Percentiles rank a stretch among this genome's conserved stretches.
These are phyloP conservation scores for Blattamonas nauphoetae DNA, from an alignment of 78 protist species.

Conservation along the genomic window DNA sequence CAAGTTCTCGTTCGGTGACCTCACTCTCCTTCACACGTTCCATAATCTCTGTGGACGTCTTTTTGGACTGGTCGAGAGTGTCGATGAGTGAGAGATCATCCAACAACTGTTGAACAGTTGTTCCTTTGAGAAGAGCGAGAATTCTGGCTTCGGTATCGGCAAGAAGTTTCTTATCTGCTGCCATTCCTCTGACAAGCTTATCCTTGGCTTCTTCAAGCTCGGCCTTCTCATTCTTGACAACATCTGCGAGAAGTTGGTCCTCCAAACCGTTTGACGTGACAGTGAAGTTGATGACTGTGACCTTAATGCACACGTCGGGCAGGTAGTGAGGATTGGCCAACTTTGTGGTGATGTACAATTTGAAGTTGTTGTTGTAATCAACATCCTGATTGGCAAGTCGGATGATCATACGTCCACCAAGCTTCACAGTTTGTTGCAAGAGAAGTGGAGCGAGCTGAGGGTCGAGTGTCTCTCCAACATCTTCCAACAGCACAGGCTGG, in stretches of 20 bases:
- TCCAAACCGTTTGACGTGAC: constrained; percentile 52
- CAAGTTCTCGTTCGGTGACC: constrained; percentile 23
- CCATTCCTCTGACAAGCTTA: constrained; percentile 32
- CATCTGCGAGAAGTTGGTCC: constrained; percentile 61
- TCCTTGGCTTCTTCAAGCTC: constrained; percentile 47
- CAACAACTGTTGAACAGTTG: constrained; percentile 39
- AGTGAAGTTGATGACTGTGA: constrained; percentile 69
- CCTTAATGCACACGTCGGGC: constrained; percentile 62
- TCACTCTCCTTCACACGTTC: constrained; percentile 45
- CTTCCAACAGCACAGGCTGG: constrained; percentile 56
- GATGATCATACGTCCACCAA: constrained; percentile 48
- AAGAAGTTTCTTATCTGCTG: constrained; percentile 41
- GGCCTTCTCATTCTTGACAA: constrained; percentile 39
- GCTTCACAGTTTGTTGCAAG: constrained; percentile 27
- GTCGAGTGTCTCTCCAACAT: constrained; percentile 61
- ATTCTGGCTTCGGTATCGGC: constrained; percentile 42
- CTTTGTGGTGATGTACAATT: constrained; percentile 61
- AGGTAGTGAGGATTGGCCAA: constrained; percentile 54
- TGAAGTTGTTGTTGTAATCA: constrained; percentile 46
- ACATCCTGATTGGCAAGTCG: constrained; percentile 60
- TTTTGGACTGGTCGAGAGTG: constrained; percentile 46
- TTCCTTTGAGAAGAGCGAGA: constrained; percentile 28
- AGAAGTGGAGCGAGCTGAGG: constrained; percentile 58
- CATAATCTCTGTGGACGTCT: constrained; percentile 33
- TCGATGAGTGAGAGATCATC: constrained; percentile 69